Conservation (phyloP, 495 filamentous ascomycete genomes). For the Bacidia rubella region DNA sequence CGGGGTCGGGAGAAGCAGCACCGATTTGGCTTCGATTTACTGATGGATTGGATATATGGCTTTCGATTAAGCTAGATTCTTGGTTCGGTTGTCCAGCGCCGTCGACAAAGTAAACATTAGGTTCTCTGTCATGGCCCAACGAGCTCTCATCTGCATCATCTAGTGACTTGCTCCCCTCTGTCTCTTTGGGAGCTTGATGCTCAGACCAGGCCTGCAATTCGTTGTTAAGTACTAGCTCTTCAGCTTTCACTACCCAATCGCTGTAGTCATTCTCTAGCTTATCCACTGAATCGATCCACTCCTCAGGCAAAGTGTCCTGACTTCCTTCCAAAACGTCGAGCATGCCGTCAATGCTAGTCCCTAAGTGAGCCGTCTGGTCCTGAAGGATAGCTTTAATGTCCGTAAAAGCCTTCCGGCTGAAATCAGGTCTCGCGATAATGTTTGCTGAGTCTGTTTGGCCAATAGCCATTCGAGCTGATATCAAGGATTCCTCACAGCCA, state of each 20-base stretch:
- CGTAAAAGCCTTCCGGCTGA: conserved; percentile 42
- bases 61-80: too few relatives aligned
- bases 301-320: conserved; percentile 68
- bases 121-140: too few relatives aligned
- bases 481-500: conserved; percentile 46
- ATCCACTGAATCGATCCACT: conserved; percentile 80
- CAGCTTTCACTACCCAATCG: conserved; percentile 53
- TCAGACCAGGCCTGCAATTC: conserved; percentile 22
- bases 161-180: background rate
- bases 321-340: conserved; percentile 73
- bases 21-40: too few relatives aligned
- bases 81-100: too few relatives aligned
- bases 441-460: conserved; percentile 13
- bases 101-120: too few relatives aligned
- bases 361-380: conserved; percentile 54
- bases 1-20: too few relatives aligned
- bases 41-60: too few relatives aligned
- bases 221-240: conserved; percentile 30
- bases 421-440: conserved; percentile 4
- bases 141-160: too few relatives aligned
- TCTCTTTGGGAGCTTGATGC: background rate
- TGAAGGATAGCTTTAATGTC: conserved; percentile 50
- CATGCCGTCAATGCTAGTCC: conserved; percentile 63
- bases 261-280: conserved; percentile 65
- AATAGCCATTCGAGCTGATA: conserved; percentile 48